Base-by-base conservation (phyloP, 2,329 filamentous ascomycete genomes). In the Plectosphaerella cucumerina region DNA sequence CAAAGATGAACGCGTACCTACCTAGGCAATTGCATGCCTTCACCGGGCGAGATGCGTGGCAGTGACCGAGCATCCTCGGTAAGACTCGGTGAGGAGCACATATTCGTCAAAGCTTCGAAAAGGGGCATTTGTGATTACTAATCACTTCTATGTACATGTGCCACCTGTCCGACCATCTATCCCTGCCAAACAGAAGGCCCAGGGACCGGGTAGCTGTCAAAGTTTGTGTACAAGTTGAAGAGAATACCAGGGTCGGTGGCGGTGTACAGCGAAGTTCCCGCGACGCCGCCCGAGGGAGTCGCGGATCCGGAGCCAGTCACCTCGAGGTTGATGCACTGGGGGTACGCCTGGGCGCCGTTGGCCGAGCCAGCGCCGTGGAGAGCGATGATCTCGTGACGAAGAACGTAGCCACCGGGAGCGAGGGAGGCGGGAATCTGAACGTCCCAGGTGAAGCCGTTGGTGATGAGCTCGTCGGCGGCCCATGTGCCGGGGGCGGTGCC, bases 351-450 rank as follows among this genome's bases (percentile, higher is more conserved):
- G 2, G 76, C 76, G 50, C 70, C 71, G 15, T 67, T 61, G 48
- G 46, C 49, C 37, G 63, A 57, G 4, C 66, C 70, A 14, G 70
- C 77, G 26, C 69, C 69, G 70, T 81, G 78, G 18, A 81, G 73
- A 18, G 73, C 77, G 49, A 81, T 76, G 61, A 80, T 77, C 66
- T 82, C 78, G 62, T 79, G 75, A 50, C 78, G 74, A 44, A 79
- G 69, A 50, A 81, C 74, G 58, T 81, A 82, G 58, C 78, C 72
- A 46, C 79, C 79, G 2, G 77, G 61, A 22, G 70, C 70, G 47
- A 81, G 65, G 54, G 66, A 65, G 15, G 57, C 49, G 18, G 78
- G 78, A 50, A 82, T 72, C 50, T 67, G 72, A 41, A 77, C 67
- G 26, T 68, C 66, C 70, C 74, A 78, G 43, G 70, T 67, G 63